Evolutionary conservation across 2,329 filamentous ascomycete genomes (phyloP).

Genomic region (Akanthomyces uredinophilus): DNA sequence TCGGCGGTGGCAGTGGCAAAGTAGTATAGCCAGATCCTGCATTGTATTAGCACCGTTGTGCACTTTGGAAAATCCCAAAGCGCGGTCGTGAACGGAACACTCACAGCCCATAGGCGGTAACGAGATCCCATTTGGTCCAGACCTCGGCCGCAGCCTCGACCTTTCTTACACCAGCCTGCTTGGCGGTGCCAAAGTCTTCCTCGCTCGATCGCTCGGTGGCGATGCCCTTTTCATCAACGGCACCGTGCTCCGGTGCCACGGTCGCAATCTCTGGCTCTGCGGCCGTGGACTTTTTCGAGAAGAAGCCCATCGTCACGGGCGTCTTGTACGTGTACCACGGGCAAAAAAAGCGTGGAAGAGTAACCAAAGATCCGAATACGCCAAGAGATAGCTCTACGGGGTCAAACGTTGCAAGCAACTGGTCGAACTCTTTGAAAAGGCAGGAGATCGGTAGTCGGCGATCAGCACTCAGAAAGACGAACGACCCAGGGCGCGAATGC

Average conservation of each 20-base stretch:
- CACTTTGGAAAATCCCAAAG: neutral
- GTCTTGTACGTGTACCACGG: too few species aligned
- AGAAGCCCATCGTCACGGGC: constrained; percentile 1
- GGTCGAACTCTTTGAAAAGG: neutral
- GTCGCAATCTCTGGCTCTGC: constrained; percentile 21
- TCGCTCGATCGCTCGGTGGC: constrained; percentile 23
- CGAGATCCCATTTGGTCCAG: constrained; percentile 38
- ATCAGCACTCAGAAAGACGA: constrained; percentile 3
- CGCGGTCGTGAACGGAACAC: constrained; percentile 16
- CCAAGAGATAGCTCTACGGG: neutral
- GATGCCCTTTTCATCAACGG: constrained; percentile 12
- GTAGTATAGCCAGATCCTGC: constrained; percentile 37
- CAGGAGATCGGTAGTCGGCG: neutral
- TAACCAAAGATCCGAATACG: neutral
- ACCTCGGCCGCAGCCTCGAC: constrained; percentile 40
- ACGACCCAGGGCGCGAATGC: neutral
- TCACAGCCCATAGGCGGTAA: constrained; percentile 40
- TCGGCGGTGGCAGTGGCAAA: constrained; percentile 35
- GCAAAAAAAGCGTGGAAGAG: too few species aligned
- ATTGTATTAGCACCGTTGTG: neutral
- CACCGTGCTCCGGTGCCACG: neutral
- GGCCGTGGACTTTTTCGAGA: neutral
- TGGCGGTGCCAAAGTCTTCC: constrained; percentile 32
- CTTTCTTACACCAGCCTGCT: constrained; percentile 42
- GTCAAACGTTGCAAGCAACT: neutral